Percentiles rank a stretch among this genome's conserved stretches.
Evolutionary conservation across 2,329 filamentous ascomycete species (phyloP).

Genomic region (Myotisia sp.): DNA sequence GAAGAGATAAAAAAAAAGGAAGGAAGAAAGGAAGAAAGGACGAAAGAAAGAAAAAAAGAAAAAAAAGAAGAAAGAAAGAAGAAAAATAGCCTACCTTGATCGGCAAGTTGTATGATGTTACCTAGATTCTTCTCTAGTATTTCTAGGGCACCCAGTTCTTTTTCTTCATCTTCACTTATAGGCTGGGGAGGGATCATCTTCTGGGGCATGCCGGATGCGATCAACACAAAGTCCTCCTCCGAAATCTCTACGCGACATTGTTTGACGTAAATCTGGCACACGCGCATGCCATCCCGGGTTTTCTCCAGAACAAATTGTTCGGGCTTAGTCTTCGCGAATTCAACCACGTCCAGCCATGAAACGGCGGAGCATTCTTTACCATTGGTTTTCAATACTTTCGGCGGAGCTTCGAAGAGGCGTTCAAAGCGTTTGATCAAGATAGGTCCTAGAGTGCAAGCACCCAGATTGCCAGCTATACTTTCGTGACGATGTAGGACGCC

Average conservation of each 20-base stretch:
- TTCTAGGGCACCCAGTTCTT: conserved; percentile 69
- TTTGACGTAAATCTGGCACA: conserved; percentile 71
- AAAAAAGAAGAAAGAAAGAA: neutral
- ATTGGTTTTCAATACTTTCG: conserved; percentile 50
- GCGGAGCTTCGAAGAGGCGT: conserved; percentile 68
- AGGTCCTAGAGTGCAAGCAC: conserved; percentile 67
- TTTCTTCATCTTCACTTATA: conserved; percentile 71
- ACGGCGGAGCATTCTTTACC: conserved; percentile 48
- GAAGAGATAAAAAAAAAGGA: neutral
- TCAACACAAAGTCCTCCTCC: conserved; percentile 75
- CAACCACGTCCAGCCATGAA: conserved; percentile 74
- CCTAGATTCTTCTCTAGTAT: conserved; percentile 67
- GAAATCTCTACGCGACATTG: conserved; percentile 70
- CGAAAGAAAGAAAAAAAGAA: neutral
- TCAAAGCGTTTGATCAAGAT: conserved; percentile 78
- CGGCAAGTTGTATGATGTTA: conserved; percentile 64
- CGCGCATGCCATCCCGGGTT: conserved; percentile 51
- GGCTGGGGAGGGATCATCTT: conserved; percentile 68
- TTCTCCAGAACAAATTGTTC: conserved; percentile 61
- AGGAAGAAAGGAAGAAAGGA: neutral
- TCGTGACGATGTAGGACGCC: conserved; percentile 73
- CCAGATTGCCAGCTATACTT: conserved; percentile 71
- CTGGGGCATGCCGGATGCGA: conserved; percentile 68
- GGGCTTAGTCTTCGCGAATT: conserved; percentile 67
- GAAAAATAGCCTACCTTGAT: conserved; percentile 44